Conservation (phyloP, 768 basidiomycete genomes). For the Boletus insuetus region DNA sequence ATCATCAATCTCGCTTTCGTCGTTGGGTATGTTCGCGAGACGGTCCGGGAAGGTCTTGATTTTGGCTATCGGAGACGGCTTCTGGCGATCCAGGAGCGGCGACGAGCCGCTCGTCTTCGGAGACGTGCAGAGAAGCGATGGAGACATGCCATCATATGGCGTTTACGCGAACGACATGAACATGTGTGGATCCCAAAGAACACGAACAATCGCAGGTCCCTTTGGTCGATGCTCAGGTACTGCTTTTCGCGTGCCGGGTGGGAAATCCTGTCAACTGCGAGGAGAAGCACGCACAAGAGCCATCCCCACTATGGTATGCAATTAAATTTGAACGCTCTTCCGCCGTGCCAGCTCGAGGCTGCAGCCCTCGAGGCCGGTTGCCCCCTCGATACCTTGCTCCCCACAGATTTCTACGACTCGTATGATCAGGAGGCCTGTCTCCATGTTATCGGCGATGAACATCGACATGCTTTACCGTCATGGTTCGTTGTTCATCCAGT, state of each 20-base stretch:
- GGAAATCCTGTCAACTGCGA: neutral
- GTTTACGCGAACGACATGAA: slow-evolving; percentile 47
- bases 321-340: slow-evolving; percentile 62
- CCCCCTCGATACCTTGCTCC: slow-evolving; percentile 50
- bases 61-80: slow-evolving; percentile 60
- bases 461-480: neutral
- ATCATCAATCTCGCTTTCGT: slow-evolving; percentile 64
- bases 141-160: slow-evolving; percentile 61
- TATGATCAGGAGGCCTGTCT: slow-evolving; percentile 1
- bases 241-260: slow-evolving; percentile 12
- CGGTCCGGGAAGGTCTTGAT: slow-evolving; percentile 69
- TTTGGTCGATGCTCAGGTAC: slow-evolving; percentile 9
- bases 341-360: slow-evolving; percentile 51
- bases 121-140: slow-evolving; percentile 51
- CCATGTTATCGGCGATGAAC: neutral
- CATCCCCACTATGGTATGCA: slow-evolving; percentile 45
- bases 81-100: slow-evolving; percentile 41
- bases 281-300: slow-evolving; percentile 6
- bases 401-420: slow-evolving; percentile 32
- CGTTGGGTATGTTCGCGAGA: slow-evolving; percentile 64
- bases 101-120: slow-evolving; percentile 42
- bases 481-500: slow-evolving; percentile 24
- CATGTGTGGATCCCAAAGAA: slow-evolving; percentile 54
- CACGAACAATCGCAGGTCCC: neutral
- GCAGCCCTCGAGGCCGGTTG: slow-evolving; percentile 70